A percentile compares a stretch with the other conserved stretches of the same genome.
Evolutionary conservation across 75 land plant genomes (phyloP).

Genomic region (Pinus albicaulis): DNA sequence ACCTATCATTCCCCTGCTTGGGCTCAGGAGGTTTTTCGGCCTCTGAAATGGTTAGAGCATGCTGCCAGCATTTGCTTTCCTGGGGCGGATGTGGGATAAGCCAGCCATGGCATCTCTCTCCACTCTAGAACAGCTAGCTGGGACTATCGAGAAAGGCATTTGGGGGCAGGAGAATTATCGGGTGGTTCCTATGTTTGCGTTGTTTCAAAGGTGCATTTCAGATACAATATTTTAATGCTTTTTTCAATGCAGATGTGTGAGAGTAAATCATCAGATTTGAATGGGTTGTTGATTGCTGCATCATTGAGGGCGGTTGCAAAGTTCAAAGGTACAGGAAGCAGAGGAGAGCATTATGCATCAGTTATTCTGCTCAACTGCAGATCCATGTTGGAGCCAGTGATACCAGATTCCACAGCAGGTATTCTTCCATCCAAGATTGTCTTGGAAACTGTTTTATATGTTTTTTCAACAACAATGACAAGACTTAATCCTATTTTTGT

Average conservation of each 20-base stretch:
- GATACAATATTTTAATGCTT: neutral
- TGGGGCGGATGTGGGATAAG: too few relatives aligned
- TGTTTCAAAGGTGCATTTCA: neutral
- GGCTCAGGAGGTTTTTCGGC: too few relatives aligned
- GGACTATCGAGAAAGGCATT: too few relatives aligned
- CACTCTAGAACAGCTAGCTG: too few relatives aligned
- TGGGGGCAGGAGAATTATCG: too few relatives aligned
- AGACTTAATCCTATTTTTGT: neutral
- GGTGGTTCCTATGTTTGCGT: too few relatives aligned
- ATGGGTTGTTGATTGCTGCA: conserved; percentile 20
- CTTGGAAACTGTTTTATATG: neutral
- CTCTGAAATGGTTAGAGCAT: too few relatives aligned
- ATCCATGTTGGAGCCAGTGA: conserved; percentile 15
- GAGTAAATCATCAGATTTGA: conserved; percentile 6
- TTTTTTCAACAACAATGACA: neutral
- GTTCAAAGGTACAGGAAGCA: conserved; percentile 12
- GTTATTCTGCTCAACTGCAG: conserved; percentile 22
- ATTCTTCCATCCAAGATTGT: neutral
- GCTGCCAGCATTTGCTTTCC: too few relatives aligned
- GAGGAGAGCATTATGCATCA: conserved; percentile 26
- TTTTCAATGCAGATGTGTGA: conserved; percentile 11
- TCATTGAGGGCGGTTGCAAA: conserved; percentile 24
- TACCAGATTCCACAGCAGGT: conserved; percentile 19
- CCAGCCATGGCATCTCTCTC: too few relatives aligned
- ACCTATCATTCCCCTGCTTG: too few relatives aligned